Base-by-base conservation (phyloP, 257 asterid genomes). In the Forsythia suspensa region DNA sequence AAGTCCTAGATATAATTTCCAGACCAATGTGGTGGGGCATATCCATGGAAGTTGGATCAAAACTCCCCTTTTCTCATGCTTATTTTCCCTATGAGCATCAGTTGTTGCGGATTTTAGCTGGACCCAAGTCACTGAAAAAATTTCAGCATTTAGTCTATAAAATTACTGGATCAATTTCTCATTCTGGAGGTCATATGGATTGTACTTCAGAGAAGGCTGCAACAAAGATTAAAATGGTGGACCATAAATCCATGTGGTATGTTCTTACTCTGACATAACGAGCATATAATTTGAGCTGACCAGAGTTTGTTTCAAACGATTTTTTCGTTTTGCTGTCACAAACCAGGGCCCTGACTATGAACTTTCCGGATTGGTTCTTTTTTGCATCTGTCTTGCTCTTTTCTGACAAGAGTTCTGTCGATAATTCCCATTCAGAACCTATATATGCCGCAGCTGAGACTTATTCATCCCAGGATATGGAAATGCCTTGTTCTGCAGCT, bases 21-120 rank as follows among this genome's bases (percentile, higher is more conserved):
- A 87, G 96, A 82, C 98, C 97, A 5, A 88, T 86, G 93, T 77
- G 88, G 86, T 93, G 98, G 98, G 98, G 93, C 75, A 70, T 93
- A 79, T 85, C 96, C 46, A 80, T 84, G 85, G 98, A 91, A 69
- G 79, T 82, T 70, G 95, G 92, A 74, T 83, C 86, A 41, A 86
- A 87, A 80, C 88, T 93, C 74, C 92, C 93, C 84, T 89, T 89
- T 86, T 87, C 94, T 75, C 85, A 73, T 84, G 91, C 94, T 61
- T 93, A 93, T 87, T 90, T 93, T 66, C 91, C 96, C 55, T 55
- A 80, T 71, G 85, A 84, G 80, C 88, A 88, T 76, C 82, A 77
- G 39, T 80, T 86, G 51, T 65, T 88, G 70, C 88, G 85, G 83
- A 84, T 75, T 81, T 80, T 93, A 83, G 80, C 86, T 48, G 92